Evolutionary conservation across 768 basidiomycete species (phyloP).

Genomic region (Lactarius hengduanensis): DNA sequence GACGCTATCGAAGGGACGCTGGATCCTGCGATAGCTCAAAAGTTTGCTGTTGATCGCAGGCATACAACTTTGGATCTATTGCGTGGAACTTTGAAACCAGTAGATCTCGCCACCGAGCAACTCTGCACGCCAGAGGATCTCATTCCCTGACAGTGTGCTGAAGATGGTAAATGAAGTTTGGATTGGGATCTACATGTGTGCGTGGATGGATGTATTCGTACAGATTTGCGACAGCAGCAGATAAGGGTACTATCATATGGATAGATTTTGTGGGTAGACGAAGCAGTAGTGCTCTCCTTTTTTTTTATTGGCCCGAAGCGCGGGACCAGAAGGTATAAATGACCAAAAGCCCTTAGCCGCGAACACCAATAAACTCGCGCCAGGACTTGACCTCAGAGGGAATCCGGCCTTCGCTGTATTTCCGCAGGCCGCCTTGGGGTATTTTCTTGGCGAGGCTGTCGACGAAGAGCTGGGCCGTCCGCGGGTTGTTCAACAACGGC

Average conservation of each 20-base stretch:
- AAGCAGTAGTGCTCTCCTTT: not conserved
- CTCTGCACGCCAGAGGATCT: constrained; percentile 25
- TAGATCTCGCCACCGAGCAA: constrained; percentile 10
- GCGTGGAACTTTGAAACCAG: constrained; percentile 27
- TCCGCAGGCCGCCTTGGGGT: constrained; percentile 69
- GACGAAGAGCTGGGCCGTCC: constrained; percentile 86
- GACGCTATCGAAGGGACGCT: constrained; percentile 68
- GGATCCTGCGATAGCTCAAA: constrained; percentile 46
- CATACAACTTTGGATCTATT: constrained; percentile 36
- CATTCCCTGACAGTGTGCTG: constrained; percentile 28
- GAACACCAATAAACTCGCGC: constrained; percentile 81
- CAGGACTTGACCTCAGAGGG: constrained; percentile 92
- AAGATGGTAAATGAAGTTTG: constrained; percentile 21
- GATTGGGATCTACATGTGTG: not conserved
- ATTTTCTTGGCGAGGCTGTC: constrained; percentile 85
- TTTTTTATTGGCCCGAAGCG: not conserved
- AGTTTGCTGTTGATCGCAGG: constrained; percentile 64
- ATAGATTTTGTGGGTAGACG: constrained; percentile 5
- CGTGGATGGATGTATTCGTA: constrained; percentile 14
- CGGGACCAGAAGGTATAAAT: constrained; percentile 3
- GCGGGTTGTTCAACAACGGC: constrained; percentile 86
- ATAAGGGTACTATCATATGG: constrained; percentile 4
- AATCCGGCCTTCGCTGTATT: constrained; percentile 83
- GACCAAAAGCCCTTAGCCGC: constrained; percentile 44
- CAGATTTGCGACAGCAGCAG: constrained; percentile 4